Conservation (phyloP, 169 alveolate species). For the Plasmodium cynomolgi region DNA sequence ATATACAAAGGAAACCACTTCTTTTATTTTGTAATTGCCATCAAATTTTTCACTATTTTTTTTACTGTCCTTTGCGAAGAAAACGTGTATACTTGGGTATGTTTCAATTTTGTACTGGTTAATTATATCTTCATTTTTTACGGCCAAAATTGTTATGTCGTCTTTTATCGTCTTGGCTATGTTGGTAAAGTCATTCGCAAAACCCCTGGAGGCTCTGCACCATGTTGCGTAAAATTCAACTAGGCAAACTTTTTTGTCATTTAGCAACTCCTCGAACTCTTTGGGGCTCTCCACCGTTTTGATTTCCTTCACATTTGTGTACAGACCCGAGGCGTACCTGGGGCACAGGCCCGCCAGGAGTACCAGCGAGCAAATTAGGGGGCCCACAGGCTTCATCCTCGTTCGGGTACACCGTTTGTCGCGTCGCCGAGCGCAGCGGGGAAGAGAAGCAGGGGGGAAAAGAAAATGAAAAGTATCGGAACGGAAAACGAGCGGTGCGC, state of each 20-base stretch:
- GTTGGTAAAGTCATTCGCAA: constrained; percentile 77
- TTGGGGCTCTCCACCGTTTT: constrained; percentile 65
- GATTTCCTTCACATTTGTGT: constrained; percentile 74
- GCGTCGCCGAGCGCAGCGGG: not conserved
- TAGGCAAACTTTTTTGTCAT: constrained; percentile 2
- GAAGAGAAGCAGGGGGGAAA: not conserved
- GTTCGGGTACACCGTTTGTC: not conserved
- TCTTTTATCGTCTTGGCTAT: constrained; percentile 83
- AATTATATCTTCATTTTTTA: constrained; percentile 81
- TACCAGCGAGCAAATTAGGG: not conserved
- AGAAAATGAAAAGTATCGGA: not conserved
- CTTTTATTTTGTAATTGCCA: constrained; percentile 78
- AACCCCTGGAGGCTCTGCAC: constrained; percentile 77
- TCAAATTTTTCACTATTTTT: constrained; percentile 70
- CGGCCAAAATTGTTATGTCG: constrained; percentile 83
- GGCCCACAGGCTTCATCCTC: constrained; percentile 18
- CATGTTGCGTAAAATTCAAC: constrained; percentile 66
- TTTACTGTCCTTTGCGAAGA: constrained; percentile 75
- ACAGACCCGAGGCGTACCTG: not conserved
- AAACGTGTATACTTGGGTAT: constrained; percentile 93
- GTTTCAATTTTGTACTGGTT: constrained; percentile 84
- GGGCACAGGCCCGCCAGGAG: constrained; percentile 10
- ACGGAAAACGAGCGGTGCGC: not conserved
- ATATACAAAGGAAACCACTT: constrained; percentile 81
- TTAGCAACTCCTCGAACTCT: constrained; percentile 58